Evolutionary conservation across 2,329 filamentous ascomycete species (phyloP).

Genomic region (Amylocarpus encephaloides): DNA sequence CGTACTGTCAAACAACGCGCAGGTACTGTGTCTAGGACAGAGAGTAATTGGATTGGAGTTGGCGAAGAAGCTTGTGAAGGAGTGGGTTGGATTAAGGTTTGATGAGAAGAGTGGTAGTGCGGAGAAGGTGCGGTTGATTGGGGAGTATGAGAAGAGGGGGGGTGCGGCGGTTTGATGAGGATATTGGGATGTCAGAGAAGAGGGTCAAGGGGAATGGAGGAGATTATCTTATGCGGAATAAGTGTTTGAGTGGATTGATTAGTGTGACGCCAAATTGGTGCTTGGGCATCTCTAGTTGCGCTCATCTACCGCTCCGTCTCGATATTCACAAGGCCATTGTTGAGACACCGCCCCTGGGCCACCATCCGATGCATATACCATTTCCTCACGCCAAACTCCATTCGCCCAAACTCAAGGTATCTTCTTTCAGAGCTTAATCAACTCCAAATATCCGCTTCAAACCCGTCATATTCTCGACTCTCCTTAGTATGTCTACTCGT

Average conservation of each 20-base stretch:
- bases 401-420: background rate
- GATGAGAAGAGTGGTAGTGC: slow-evolving; percentile 50
- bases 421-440: background rate
- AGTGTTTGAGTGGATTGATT: no score
- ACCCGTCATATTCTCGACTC: background rate
- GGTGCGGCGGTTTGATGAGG: background rate
- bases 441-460: background rate
- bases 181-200: background rate
- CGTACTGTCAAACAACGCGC: slow-evolving; percentile 77
- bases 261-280: no score
- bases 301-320: no score
- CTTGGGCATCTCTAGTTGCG: no score
- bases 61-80: slow-evolving; percentile 66
- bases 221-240: no score
- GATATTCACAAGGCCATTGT: no score
- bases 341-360: no score
- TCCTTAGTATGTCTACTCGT: slow-evolving; percentile 23
- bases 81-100: slow-evolving; percentile 82
- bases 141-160: slow-evolving; percentile 20
- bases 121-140: slow-evolving; percentile 24
- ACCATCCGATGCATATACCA: background rate
- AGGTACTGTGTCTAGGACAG: slow-evolving; percentile 83
- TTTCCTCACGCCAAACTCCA: background rate
- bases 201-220: background rate
- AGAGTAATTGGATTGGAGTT: slow-evolving; percentile 76